These are phyloP conservation scores for Acacia crassicarpa DNA, from an alignment of 306 rosid species.

Conservation along the genomic window DNA sequence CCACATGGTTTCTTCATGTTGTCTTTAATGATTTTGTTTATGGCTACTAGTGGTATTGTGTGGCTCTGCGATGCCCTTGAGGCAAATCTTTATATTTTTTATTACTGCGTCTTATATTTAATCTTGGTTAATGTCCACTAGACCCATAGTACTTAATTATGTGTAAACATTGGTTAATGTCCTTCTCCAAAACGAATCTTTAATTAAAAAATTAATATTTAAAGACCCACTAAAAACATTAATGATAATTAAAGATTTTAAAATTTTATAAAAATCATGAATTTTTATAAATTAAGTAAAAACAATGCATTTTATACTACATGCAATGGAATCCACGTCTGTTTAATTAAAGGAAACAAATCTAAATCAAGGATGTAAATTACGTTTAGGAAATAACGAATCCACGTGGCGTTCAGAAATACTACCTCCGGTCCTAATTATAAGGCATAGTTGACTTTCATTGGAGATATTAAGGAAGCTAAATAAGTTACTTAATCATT, in stretches of 20 bases:
- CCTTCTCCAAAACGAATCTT: too few relatives aligned
- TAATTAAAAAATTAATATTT: too few relatives aligned
- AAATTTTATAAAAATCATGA: too few relatives aligned
- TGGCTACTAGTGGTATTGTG: not conserved
- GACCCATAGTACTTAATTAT: not conserved
- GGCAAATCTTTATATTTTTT: not conserved
- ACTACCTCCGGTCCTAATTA: too few relatives aligned
- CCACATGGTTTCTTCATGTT: not conserved
- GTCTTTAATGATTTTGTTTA: not conserved
- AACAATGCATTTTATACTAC: not conserved
- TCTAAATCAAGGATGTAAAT: not conserved
- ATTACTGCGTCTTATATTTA: not conserved
- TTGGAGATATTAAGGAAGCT: too few relatives aligned
- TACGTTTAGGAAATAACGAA: not conserved
- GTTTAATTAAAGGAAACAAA: not conserved
- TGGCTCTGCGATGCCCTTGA: not conserved
- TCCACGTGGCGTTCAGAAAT: slow-evolving; percentile 23
- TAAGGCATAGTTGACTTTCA: too few relatives aligned
- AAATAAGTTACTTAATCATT: too few relatives aligned
- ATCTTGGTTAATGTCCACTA: not conserved
- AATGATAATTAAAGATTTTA: too few relatives aligned
- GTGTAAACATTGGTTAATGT: too few relatives aligned
- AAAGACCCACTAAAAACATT: too few relatives aligned
- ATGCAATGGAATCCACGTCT: not conserved
- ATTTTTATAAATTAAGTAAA: too few relatives aligned